phyloP scores from a whole-genome alignment of 2,329 filamentous ascomycete species.

The Monosporascus sp. region DNA sequence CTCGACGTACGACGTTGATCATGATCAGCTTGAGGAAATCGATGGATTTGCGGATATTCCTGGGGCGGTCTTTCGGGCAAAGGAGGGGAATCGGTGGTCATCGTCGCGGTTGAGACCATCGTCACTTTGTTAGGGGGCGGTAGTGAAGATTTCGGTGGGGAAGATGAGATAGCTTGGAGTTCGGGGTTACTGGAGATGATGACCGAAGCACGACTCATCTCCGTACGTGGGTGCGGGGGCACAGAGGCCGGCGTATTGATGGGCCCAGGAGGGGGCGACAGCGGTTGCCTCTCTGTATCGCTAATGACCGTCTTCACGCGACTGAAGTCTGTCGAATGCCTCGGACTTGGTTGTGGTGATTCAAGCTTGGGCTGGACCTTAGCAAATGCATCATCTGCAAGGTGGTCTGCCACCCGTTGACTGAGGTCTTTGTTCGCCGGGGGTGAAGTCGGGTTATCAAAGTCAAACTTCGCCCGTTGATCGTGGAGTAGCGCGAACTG shows the following conservation, averaged over 20 bases:
- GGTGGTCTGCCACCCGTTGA: conserved; percentile 64
- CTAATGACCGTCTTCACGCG: conserved; percentile 22
- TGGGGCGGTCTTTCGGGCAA: conserved; percentile 41
- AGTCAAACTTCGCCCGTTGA: conserved; percentile 76
- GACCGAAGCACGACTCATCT: conserved; percentile 55
- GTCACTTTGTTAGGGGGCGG: conserved; percentile 25
- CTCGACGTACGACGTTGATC: conserved; percentile 35
- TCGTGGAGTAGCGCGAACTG: conserved; percentile 90
- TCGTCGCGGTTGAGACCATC: conserved; percentile 64
- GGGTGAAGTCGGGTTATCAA: conserved; percentile 53
- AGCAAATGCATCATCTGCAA: conserved; percentile 82
- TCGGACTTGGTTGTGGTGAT: conserved; percentile 23
- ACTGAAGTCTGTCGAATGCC: conserved; percentile 25
- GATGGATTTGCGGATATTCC: conserved; percentile 33
- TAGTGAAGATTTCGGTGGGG: conserved; percentile 29
- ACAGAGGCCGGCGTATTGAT: conserved; percentile 32
- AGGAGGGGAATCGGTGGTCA: conserved; percentile 66
- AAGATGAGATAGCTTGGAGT: conserved; percentile 50
- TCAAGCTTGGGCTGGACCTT: conserved; percentile 28
- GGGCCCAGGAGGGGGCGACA: conserved; percentile 26
- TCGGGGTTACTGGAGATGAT: conserved; percentile 61
- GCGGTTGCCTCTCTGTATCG: conserved; percentile 15
- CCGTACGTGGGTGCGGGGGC: conserved; percentile 33
- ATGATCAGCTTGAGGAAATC: conserved; percentile 35
- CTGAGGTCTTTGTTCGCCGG: conserved; percentile 49